Base-by-base conservation (phyloP, 2,329 filamentous ascomycete species). In the Tolypocladium pustulatum region DNA sequence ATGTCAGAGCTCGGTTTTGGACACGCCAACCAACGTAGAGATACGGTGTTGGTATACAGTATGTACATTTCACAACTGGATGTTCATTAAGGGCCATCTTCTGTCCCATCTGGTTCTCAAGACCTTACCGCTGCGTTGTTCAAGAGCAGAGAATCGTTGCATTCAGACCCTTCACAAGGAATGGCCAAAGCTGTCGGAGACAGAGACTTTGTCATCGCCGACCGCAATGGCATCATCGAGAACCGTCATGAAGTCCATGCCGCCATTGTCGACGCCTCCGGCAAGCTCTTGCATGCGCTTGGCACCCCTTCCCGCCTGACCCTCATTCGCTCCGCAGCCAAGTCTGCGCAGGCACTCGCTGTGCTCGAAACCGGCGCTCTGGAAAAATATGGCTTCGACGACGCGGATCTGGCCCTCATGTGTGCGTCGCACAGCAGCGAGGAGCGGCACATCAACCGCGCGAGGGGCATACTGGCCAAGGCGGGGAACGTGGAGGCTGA, bases 361-460 rank as follows among this genome's bases (percentile, higher is more conserved):
- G 69, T 79, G 5, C 60, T 77, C 0, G 73, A 78, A 57, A 77
- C 74, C 0, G 75, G 74, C 0, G 72, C 65, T 1, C 64, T 73
- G 27, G 71, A 76, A 2, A 59, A 65, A 10, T 75, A 67, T 56
- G 63, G 63, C 1, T 72, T 78, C 30, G 67, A 74, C 22, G 69
- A 73, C 2, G 71, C 66, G 3, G 77, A 80, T 38, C 60, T 80
- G 1, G 78, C 76, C 0, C 64, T 80, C 1, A 75, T 77, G 68
- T 78, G 77, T 59, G 75, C 76, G 3, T 80, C 77, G 0, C 76
- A 80, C 60, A 79, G 63, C 61, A 73, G 72, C 57, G 76, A 80
- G 61, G 68, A 73, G 0, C 60, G 67, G 13, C 77, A 79, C 57
- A 62, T 77, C 32, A 15, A 59, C 0, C 73, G 74, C 2, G 72